Conservation (phyloP, 495 filamentous ascomycete species). For the Lineolata rhizophorae region DNA sequence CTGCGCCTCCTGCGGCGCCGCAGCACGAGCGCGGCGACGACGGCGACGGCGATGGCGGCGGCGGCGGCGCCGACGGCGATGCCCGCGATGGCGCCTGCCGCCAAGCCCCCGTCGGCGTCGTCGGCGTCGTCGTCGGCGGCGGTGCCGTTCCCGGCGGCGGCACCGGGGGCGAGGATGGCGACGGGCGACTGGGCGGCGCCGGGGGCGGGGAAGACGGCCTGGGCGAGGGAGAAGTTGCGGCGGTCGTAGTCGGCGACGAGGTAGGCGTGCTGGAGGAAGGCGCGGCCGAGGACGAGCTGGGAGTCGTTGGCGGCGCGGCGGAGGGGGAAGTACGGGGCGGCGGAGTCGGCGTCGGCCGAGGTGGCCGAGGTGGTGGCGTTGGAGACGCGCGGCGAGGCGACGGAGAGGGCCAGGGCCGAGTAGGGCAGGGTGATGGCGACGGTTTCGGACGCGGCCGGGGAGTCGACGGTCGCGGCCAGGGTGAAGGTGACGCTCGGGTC, state of each 20-base stretch:
- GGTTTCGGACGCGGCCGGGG: constrained; percentile 1
- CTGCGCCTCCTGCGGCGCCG: not conserved
- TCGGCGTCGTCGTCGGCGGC: not conserved
- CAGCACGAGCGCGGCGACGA: not conserved
- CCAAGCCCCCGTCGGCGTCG: not conserved
- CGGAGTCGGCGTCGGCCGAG: constrained; percentile 7
- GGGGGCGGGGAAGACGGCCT: constrained; percentile 5
- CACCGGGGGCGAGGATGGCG: not conserved
- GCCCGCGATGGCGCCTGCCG: not conserved
- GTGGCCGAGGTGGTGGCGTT: constrained; percentile 11
- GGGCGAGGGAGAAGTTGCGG: constrained; percentile 12
- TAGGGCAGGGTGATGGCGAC: constrained; percentile 16
- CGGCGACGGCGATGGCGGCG: not conserved
- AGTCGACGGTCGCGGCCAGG: constrained; percentile 5
- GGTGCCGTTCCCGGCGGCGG: not conserved
- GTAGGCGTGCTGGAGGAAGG: constrained; percentile 19
- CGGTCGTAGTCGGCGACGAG: constrained; percentile 16
- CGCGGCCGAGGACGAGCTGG: constrained; percentile 14
- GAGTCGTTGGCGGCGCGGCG: constrained; percentile 9
- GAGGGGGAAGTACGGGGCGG: constrained; percentile 16
- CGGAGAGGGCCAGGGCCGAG: constrained; percentile 15
- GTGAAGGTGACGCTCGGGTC: constrained; percentile 16
- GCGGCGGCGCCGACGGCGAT: not conserved
- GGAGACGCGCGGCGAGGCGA: constrained; percentile 8
- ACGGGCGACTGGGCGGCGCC: constrained; percentile 1